A percentile compares a stretch with the other conserved stretches of the same genome.
Evolutionary conservation across 2,329 filamentous ascomycete genomes (phyloP).

Genomic region (Alternaria sp.): DNA sequence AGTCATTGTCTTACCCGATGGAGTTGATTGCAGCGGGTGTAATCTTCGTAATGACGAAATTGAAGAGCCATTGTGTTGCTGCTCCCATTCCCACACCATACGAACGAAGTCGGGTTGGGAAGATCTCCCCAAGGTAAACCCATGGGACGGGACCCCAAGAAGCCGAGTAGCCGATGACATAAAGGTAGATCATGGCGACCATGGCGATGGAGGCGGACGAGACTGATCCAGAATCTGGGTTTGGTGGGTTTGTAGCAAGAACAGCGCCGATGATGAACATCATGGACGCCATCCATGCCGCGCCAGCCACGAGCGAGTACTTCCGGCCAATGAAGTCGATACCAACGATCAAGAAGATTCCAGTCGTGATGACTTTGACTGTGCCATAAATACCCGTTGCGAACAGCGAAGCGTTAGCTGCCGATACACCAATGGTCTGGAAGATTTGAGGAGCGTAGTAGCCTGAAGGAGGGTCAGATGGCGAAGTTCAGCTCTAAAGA

Average conservation of each 20-base stretch:
- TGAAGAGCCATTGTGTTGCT: constrained; percentile 75
- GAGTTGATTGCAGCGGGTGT: constrained; percentile 61
- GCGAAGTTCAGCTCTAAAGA: neutral
- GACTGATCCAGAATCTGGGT: constrained; percentile 35
- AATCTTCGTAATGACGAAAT: constrained; percentile 70
- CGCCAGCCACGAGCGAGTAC: constrained; percentile 70
- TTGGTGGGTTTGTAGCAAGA: constrained; percentile 54
- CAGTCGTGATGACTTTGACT: constrained; percentile 72
- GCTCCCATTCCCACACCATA: constrained; percentile 75
- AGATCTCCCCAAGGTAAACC: constrained; percentile 78
- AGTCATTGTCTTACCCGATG: neutral
- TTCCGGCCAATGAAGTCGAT: constrained; percentile 70
- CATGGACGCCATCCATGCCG: constrained; percentile 65
- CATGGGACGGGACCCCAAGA: constrained; percentile 77
- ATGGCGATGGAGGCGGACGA: constrained; percentile 63
- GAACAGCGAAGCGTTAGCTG: constrained; percentile 29
- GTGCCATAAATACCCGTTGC: constrained; percentile 68
- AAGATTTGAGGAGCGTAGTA: constrained; percentile 79
- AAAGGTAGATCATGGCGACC: constrained; percentile 76
- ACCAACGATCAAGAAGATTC: constrained; percentile 72
- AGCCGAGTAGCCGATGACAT: constrained; percentile 74
- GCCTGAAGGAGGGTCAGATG: constrained; percentile 40
- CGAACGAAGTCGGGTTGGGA: constrained; percentile 68
- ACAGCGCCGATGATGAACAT: constrained; percentile 71
- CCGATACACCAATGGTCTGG: constrained; percentile 66